phyloP scores from a whole-genome alignment of 306 rosid species.

The apple (Malus domestica) region ASM211411v1 NC_041792.1:31143407-31143906 shows the following conservation, averaged over 20 bases:
- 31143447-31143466: background rate
- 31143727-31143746: too few relatives aligned
- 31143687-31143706: too few relatives aligned
- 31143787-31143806: background rate
- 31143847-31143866: background rate
- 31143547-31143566: too few relatives aligned
- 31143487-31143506: background rate
- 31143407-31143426: background rate
- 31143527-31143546: too few relatives aligned
- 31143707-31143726: too few relatives aligned
- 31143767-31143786: background rate
- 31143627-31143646: too few relatives aligned
- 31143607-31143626: too few relatives aligned
- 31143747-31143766: background rate
- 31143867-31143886: background rate
- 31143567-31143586: too few relatives aligned
- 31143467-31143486: background rate
- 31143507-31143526: background rate
- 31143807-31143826: background rate
- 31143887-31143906: background rate
- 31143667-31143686: too few relatives aligned
- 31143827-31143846: too few relatives aligned
- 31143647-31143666: too few relatives aligned
- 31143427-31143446: background rate
- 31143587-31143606: too few relatives aligned